Conservation (phyloP, 148 eudicot genomes). For the Persicaria tinctoria region DNA sequence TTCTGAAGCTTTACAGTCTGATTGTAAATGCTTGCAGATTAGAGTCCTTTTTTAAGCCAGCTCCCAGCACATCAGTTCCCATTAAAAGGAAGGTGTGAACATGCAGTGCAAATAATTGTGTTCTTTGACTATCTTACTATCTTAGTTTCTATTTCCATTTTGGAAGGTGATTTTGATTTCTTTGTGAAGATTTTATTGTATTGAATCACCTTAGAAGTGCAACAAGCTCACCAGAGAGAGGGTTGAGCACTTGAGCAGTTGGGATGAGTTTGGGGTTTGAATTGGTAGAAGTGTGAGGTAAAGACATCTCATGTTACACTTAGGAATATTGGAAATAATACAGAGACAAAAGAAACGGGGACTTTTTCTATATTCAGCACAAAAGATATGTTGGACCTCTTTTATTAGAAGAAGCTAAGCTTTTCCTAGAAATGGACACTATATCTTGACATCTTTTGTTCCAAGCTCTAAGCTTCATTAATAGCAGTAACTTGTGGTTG, state of each 20-base stretch:
- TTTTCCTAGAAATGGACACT: too few relatives aligned
- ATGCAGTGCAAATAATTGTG: not conserved
- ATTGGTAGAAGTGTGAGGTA: not conserved
- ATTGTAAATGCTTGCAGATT: conserved; percentile 34
- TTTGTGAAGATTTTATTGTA: not conserved
- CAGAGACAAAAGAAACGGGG: too few relatives aligned
- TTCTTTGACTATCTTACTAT: not conserved
- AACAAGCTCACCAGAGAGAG: not conserved
- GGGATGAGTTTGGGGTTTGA: not conserved
- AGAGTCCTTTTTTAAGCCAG: conserved; percentile 87
- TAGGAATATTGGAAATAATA: too few relatives aligned
- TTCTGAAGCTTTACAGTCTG: not conserved
- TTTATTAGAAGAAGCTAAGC: too few relatives aligned
- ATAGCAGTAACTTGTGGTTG: too few relatives aligned
- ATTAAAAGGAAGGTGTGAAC: conserved; percentile 70
- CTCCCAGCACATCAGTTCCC: conserved; percentile 45
- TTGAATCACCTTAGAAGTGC: not conserved
- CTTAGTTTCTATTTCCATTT: not conserved
- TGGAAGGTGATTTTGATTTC: not conserved
- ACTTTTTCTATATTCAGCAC: too few relatives aligned
- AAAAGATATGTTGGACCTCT: too few relatives aligned
- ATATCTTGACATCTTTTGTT: too few relatives aligned
- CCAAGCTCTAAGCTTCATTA: too few relatives aligned
- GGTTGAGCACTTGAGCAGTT: not conserved
- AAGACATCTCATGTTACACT: not conserved